Base-by-base conservation (phyloP, 768 basidiomycete genomes). In the Mycena albidolilacea region DNA sequence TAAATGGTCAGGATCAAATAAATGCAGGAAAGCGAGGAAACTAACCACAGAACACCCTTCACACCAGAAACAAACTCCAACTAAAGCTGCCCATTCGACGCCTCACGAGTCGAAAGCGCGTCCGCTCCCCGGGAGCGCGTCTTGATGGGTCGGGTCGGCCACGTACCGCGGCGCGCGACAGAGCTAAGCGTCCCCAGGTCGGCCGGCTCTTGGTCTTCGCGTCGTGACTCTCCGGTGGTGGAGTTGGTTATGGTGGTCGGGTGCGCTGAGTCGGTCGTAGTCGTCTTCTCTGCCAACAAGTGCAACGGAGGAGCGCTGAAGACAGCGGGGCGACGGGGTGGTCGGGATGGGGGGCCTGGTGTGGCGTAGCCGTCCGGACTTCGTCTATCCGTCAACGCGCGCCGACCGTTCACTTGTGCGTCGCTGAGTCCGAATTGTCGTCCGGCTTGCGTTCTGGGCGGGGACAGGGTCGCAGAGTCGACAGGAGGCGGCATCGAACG, bases 101-200 rank as follows among this genome's bases (percentile, higher is more conserved):
- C 64, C 17, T 60, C 70, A 4, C 63, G 69, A 70, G 63, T 59
- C 57, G 69, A 70, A 70, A 50, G 61, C 30, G 54, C 68, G 68
- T 62, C 68, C 67, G 12, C 50, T 62, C 61, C 52, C 55, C 55
- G 55, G 30, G 63, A 37, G 57, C 8, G 63, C 54, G 48, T 65
- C 63, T 48, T 52, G 64, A 57, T 65, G 63, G 35, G 61, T 62
- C 41, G 68, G n/a, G 35, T 41, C 68, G 39, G 55, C 60, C 68
- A 62, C 60, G n/a, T 63, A 55, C 68, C 68, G 60, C 69, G 61
- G 69, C 69, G 60, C 39, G 63, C 63, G 63, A 54, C 23, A 19
- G 17, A 21, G 41, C 68, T 17, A 63, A 30, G 55, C 62, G 62
- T 64, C 69, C 63, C 52, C 61, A 46, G 39, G 30, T 62, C 39